Evolutionary conservation across 2,329 filamentous ascomycete species (phyloP).

Genomic region (Nothomitra cinnamomea): DNA sequence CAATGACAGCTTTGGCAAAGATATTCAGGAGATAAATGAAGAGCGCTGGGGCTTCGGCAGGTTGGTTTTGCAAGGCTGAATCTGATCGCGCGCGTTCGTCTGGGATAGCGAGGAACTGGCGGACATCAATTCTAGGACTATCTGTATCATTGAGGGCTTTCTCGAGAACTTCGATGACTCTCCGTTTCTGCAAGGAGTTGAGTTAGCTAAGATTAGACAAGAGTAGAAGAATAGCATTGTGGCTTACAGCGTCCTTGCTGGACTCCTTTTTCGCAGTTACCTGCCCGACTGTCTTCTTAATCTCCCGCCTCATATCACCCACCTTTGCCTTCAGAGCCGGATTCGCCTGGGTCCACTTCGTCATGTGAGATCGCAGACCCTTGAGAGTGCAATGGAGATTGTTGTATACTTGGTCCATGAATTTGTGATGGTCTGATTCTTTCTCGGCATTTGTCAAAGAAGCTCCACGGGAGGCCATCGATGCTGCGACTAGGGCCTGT

Average conservation of each 20-base stretch:
- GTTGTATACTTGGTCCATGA: constrained; percentile 31
- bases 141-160: constrained; percentile 24
- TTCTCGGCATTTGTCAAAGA: not conserved
- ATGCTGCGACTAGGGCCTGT: constrained; percentile 10
- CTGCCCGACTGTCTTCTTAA: constrained; percentile 58
- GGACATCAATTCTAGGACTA: constrained; percentile 36
- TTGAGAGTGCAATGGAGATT: constrained; percentile 53
- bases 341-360: constrained; percentile 37
- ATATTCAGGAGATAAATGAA: constrained; percentile 63
- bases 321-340: constrained; percentile 43
- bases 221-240: not conserved
- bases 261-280: constrained; percentile 46
- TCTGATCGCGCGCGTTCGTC: constrained; percentile 17
- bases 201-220: not conserved
- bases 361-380: constrained; percentile 34
- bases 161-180: constrained; percentile 6
- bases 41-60: constrained; percentile 38
- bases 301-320: constrained; percentile 53
- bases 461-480: not conserved
- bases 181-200: constrained; percentile 13
- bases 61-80: constrained; percentile 20
- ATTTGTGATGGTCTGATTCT: constrained; percentile 19
- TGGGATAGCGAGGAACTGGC: constrained; percentile 31
- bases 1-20: constrained; percentile 55
- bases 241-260: constrained; percentile 39